Conservation (phyloP, 305 asterid genomes). For the Lippia alba region DNA sequence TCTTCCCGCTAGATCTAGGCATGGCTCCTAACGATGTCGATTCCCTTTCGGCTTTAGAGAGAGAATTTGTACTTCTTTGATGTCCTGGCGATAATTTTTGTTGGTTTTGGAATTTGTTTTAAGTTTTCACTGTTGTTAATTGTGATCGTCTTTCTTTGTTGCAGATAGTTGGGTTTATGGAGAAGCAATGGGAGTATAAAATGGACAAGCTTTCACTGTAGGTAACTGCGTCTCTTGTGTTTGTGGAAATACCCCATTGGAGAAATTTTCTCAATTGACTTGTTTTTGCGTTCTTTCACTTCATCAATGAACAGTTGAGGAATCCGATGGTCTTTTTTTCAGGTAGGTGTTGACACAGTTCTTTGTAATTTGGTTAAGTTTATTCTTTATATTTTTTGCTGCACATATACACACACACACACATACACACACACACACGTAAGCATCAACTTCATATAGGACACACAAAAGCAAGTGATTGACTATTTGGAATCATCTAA, state of each 20-base stretch:
- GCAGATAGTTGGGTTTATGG: constrained; percentile 55
- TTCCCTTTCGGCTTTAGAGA: constrained; percentile 33
- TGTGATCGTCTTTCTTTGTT: neutral
- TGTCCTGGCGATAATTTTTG: neutral
- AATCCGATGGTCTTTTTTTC: too few relatives aligned
- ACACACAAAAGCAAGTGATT: constrained; percentile 87
- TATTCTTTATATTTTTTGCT: too few relatives aligned
- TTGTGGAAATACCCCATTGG: constrained; percentile 26
- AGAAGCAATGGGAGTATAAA: constrained; percentile 58
- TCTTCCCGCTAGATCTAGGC: neutral
- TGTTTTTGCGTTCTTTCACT: neutral
- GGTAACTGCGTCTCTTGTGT: constrained; percentile 25
- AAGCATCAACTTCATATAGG: too few relatives aligned
- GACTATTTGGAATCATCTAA: constrained; percentile 71
- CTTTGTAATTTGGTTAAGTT: too few relatives aligned
- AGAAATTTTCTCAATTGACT: constrained; percentile 18
- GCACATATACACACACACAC: too few relatives aligned
- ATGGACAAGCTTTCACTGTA: constrained; percentile 62
- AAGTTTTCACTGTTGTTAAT: neutral
- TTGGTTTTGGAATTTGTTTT: neutral
- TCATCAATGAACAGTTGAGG: constrained; percentile 5
- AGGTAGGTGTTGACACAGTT: too few relatives aligned
- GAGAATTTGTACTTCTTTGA: constrained; percentile 32
- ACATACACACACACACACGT: too few relatives aligned
- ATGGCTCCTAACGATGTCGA: constrained; percentile 24